phyloP scores from a whole-genome alignment of 2,329 filamentous ascomycete species.

The Alternaria burnsii region DNA sequence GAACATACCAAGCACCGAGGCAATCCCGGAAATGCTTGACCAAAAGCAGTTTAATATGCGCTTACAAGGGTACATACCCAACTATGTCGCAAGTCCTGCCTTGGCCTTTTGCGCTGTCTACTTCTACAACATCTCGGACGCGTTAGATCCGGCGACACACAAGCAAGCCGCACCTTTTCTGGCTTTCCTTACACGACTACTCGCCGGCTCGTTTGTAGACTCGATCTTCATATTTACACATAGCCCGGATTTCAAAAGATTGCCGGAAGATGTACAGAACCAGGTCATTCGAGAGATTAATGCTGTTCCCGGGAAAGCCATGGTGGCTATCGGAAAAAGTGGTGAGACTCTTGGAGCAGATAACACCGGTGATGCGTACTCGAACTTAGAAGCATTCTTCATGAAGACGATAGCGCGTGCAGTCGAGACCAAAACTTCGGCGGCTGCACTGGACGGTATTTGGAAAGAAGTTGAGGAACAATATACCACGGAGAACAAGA shows the following conservation, averaged over 20 bases:
- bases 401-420: conserved; percentile 38
- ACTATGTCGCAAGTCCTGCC: conserved; percentile 19
- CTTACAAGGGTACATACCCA: conserved; percentile 38
- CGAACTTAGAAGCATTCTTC: conserved; percentile 36
- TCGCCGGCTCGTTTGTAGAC: conserved; percentile 32
- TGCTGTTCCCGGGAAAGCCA: conserved; percentile 34
- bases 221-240: conserved; percentile 22
- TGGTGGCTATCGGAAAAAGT: conserved; percentile 22
- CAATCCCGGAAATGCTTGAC: conserved; percentile 12
- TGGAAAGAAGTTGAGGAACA: conserved; percentile 34
- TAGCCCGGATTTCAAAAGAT: conserved; percentile 16
- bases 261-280: conserved; percentile 27
- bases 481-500: conserved; percentile 25
- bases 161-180: conserved; percentile 41
- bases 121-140: conserved; percentile 41
- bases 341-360: conserved; percentile 4
- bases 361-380: conserved; percentile 12
- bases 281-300: conserved; percentile 31
- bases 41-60: conserved; percentile 31
- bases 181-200: conserved; percentile 32
- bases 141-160: conserved; percentile 22
- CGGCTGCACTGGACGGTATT: conserved; percentile 25
- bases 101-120: conserved; percentile 44
- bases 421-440: conserved; percentile 26
- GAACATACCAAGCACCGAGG: conserved; percentile 31